These are phyloP conservation scores for Dalbergia cochinchinensis DNA, from an alignment of 306 rosid species.

Conservation along the genomic window DNA sequence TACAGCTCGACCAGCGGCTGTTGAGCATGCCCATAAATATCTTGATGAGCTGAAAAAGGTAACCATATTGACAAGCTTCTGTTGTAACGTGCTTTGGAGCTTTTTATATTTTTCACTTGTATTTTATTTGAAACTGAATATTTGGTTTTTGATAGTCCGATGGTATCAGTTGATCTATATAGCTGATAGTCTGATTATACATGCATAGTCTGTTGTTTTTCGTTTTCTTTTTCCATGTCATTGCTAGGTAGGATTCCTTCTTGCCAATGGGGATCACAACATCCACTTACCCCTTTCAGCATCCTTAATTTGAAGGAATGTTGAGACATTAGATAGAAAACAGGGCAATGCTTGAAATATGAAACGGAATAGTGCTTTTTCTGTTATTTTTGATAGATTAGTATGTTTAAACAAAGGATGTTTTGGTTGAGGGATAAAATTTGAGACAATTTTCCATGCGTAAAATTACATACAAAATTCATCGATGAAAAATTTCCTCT, in stretches of 20 bases:
- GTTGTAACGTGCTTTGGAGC: constrained; percentile 22
- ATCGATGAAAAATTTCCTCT: too few relatives aligned
- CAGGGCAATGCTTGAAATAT: neutral
- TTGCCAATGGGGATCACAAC: neutral
- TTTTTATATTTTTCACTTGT: neutral
- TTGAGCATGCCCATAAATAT: constrained; percentile 71
- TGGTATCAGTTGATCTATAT: neutral
- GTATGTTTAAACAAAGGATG: neutral
- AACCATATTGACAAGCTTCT: constrained; percentile 25
- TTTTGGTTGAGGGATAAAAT: too few relatives aligned
- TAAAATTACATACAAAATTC: too few relatives aligned
- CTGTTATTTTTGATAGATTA: too few relatives aligned
- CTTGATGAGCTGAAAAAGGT: constrained; percentile 82
- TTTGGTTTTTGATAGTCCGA: neutral
- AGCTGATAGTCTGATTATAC: neutral
- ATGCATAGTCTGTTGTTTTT: neutral
- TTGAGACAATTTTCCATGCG: too few relatives aligned
- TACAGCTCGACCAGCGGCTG: constrained; percentile 79
- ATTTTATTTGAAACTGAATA: neutral
- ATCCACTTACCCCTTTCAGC: too few relatives aligned
- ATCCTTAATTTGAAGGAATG: constrained; percentile 23
- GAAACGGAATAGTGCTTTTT: neutral
- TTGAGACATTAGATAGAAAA: neutral
- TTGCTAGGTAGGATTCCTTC: neutral
- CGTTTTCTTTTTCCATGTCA: neutral